A percentile compares a stretch with the other conserved stretches of the same genome.
Evolutionary conservation across 352 stramenopile species (phyloP).

Genomic region (Globisporangium yorkense): DNA sequence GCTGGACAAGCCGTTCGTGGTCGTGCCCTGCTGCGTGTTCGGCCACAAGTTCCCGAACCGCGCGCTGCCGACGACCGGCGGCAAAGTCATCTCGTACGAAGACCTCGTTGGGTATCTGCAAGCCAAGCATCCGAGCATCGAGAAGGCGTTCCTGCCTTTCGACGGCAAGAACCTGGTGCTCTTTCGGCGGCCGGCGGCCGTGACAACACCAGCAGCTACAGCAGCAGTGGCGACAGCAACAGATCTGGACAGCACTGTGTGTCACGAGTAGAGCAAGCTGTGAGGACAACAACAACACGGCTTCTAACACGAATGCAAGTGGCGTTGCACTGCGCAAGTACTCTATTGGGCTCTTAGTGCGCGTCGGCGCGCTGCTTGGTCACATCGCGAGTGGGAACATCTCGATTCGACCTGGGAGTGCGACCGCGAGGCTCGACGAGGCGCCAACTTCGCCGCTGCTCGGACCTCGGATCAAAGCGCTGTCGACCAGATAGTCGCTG

Average conservation of each 20-base stretch:
- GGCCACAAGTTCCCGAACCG: conserved; percentile 85
- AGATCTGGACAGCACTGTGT: neutral
- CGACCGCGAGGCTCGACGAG: conserved; percentile 12
- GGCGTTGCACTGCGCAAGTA: neutral
- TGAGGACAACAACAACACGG: neutral
- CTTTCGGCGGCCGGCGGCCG: conserved; percentile 24
- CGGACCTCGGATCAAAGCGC: conserved; percentile 8
- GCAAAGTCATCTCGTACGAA: conserved; percentile 69
- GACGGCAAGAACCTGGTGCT: conserved; percentile 85
- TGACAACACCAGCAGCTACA: neutral
- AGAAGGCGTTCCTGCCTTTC: conserved; percentile 63
- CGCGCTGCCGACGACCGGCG: conserved; percentile 26
- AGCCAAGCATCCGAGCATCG: conserved; percentile 59
- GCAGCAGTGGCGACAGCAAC: neutral
- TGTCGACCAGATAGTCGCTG: conserved; percentile 23
- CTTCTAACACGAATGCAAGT: no score
- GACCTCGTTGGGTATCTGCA: conserved; percentile 74
- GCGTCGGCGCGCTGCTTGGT: neutral
- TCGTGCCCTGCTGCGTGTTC: conserved; percentile 97
- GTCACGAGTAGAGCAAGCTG: neutral
- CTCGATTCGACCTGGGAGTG: conserved; percentile 26
- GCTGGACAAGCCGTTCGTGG: conserved; percentile 90
- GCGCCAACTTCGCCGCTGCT: neutral
- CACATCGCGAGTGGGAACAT: conserved; percentile 15
- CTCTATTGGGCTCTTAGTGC: neutral